Base-by-base conservation (phyloP, 2,329 filamentous ascomycete genomes). In the Pestalotiopsis sp. region DNA sequence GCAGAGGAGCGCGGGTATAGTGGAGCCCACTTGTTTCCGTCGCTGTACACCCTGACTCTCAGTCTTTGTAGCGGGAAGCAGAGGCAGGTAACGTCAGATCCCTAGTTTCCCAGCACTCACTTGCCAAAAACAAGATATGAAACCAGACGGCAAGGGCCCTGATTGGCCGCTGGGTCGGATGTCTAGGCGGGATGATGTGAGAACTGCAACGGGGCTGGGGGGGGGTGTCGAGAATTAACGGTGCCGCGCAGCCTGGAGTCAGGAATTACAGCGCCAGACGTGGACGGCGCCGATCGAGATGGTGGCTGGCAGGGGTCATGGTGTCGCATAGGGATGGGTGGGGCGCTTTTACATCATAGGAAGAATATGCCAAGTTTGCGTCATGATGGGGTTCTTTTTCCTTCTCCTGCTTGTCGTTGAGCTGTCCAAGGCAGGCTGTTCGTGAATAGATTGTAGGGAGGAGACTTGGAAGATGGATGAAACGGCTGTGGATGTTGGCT, bases 81-180 rank as follows among this genome's bases (percentile, higher is more conserved):
- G 25, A 62, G 14, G 25, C n/a, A 20, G 31, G 59, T 39, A 64
- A 64, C 61, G 61, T 64, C 61, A 64, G 61, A 62, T 52, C 38
- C 25, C 39, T 20, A 39, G 38, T 14, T 52, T n/a, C 25, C 39
- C 17, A 39, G 38, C 27, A 14, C 38, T 25, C 41, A 64, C 61
- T 27, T 64, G 9, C 61, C 61, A 52, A 64, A 64, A 64, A 45
- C 61, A 45, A 64, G 61, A 45, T 52, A 64, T 25, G 61, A 52
- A 64, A 64, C 61, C 13, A 23, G 20, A 49, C 39, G 61, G 17
- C 17, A 25, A 14, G 6, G n/a, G 13, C 61, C 38, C 14, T 64
- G n/a, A 64, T 64, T 64, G 61, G 61, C 39, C 20, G 38, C 7
- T 52, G 17, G 5, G 13, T 25, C 36, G 36, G 20, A n/a, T 52